These are phyloP conservation scores for Polytrichum formosum DNA, from an alignment of 225 moss, liverwort and hornwort species.

Conservation along the genomic window DNA sequence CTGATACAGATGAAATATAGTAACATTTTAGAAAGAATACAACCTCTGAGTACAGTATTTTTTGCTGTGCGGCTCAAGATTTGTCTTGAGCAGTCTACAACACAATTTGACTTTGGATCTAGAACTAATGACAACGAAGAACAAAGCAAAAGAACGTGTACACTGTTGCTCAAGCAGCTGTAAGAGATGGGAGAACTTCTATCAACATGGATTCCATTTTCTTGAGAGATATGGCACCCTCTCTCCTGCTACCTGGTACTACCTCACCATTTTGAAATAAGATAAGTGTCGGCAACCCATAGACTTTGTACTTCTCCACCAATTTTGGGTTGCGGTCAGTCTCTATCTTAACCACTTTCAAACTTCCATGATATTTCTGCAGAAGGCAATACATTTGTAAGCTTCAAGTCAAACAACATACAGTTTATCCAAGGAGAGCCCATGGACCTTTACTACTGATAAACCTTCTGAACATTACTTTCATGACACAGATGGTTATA, in stretches of 20 bases:
- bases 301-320: constrained; percentile 74
- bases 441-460: neutral
- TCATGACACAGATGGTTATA: too few species aligned
- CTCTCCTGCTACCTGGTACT: constrained; percentile 55
- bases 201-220: constrained; percentile 66
- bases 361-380: constrained; percentile 65
- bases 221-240: constrained; percentile 71
- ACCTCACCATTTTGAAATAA: constrained; percentile 61
- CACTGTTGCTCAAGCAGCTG: constrained; percentile 27
- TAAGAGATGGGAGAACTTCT: constrained; percentile 59
- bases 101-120: too few species aligned
- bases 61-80: too few species aligned
- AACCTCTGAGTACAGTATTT: too few species aligned
- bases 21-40: too few species aligned
- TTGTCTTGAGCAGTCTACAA: too few species aligned
- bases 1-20: too few species aligned
- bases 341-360: constrained; percentile 89
- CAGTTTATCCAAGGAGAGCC: too few species aligned
- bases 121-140: too few species aligned
- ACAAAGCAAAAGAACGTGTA: too few species aligned
- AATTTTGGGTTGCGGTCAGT: constrained; percentile 55
- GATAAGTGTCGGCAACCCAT: constrained; percentile 85
- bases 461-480: neutral
- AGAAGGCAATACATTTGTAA: neutral
- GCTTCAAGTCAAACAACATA: neutral